These are phyloP conservation scores for Penicillium sp. DNA, from an alignment of 2,329 filamentous ascomycete genomes.

Conservation along the genomic window DNA sequence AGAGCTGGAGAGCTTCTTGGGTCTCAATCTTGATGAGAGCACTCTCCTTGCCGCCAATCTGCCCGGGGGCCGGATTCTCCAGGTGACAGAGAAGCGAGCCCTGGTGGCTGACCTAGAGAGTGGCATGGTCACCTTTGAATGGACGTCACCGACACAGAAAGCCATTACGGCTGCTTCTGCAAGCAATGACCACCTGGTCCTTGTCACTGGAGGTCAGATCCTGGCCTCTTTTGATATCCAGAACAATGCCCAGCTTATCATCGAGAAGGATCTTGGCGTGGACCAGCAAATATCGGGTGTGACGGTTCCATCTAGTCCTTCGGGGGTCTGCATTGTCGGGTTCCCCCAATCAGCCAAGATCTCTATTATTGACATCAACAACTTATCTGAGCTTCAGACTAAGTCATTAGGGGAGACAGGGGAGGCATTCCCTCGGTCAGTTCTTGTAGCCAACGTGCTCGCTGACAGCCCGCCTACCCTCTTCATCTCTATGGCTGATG, in stretches of 20 bases:
- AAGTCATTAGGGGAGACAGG: slow-evolving; percentile 65
- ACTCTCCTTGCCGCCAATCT: slow-evolving; percentile 73
- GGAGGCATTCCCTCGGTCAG: slow-evolving; percentile 77
- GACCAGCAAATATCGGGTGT: slow-evolving; percentile 84
- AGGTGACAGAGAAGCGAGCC: slow-evolving; percentile 69
- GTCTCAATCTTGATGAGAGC: slow-evolving; percentile 66
- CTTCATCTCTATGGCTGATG: slow-evolving; percentile 89
- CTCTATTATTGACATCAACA: slow-evolving; percentile 68
- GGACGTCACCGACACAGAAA: slow-evolving; percentile 47
- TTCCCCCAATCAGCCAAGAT: slow-evolving; percentile 85
- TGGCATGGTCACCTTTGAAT: slow-evolving; percentile 47
- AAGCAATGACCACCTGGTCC: slow-evolving; percentile 67
- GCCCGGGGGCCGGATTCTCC: slow-evolving; percentile 64
- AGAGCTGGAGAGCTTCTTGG: slow-evolving; percentile 75
- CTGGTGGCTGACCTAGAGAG: slow-evolving; percentile 61
- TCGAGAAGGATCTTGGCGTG: slow-evolving; percentile 61
- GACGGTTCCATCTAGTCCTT: slow-evolving; percentile 65
- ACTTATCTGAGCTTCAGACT: slow-evolving; percentile 65
- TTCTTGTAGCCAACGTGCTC: slow-evolving; percentile 77
- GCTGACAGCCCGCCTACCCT: slow-evolving; percentile 68
- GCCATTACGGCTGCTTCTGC: slow-evolving; percentile 76
- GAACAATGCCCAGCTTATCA: slow-evolving; percentile 58
- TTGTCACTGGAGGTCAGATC: slow-evolving; percentile 74
- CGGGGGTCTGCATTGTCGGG: slow-evolving; percentile 72
- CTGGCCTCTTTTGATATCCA: slow-evolving; percentile 68